Evolutionary conservation across 176 grass and related monocot genomes (phyloP), one percentile per base, ranked within the genome.

Genomic region (Aegilops umbellulata): DNA sequence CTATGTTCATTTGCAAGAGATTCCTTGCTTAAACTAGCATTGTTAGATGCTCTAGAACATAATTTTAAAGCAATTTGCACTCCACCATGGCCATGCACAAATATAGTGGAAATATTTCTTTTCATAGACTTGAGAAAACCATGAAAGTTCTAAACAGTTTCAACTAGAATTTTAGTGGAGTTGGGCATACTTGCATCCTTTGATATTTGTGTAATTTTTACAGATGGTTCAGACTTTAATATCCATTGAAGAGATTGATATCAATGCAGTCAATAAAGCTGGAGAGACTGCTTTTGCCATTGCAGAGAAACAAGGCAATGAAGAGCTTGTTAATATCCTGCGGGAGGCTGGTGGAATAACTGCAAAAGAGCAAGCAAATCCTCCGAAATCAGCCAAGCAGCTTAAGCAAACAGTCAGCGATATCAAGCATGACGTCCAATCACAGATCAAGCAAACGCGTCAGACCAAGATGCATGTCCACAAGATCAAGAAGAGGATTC

Each of bases 381-480:
- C 93, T 70, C 85, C 93, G 12, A 94, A 89, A 79, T 73, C 95
- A 68, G 86, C 88, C 83, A 98, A 95, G 69, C 95, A 98, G n/a
- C 91, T 98, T 60, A 98, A 98, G 82, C 84, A 98, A 83, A 98
- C 95, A 32, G 95, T 98, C 17, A 98, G 95, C 0, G 95, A 98
- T 66, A 98, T 98, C 73, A 98, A 84, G 73, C 95, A 98, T 51
- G 95, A 87, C 1, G 93, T 98, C 39, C 93, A 95, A 82, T 95
- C 90, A 72, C 93, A 95, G 83, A 85, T 98, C 61, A 93, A 92
- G 79, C 95, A 98, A 88, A 93, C 93, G 23, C 93, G 63, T 55
- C 95, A 95, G 87, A 98, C 95, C 2, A 92, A 93, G 81, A 87
- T 98, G 93, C 87, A 90, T 20, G 85, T 98, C 34, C 83, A 98